Conservation (phyloP, 2,329 filamentous ascomycete species). For the Cladorrhinum sp. region DNA sequence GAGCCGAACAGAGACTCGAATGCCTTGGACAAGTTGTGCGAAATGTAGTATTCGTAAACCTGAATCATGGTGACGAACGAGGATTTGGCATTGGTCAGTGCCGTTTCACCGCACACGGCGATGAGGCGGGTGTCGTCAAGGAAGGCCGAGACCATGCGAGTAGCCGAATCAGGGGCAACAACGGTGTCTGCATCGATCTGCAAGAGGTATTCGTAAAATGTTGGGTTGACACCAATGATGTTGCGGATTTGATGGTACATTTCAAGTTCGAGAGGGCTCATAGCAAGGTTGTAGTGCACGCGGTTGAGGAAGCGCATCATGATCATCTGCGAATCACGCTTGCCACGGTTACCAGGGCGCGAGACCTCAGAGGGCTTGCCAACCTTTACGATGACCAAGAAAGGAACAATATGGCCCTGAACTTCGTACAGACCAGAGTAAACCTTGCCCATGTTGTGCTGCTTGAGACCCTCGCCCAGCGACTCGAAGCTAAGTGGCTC, state of each 20-base stretch:
- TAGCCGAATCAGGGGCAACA: constrained; percentile 83
- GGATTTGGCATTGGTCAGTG: constrained; percentile 85
- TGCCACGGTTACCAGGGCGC: constrained; percentile 94
- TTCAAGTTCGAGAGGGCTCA: constrained; percentile 95
- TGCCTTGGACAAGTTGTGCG: constrained; percentile 92
- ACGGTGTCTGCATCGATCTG: constrained; percentile 98
- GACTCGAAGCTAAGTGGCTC: constrained; percentile 96
- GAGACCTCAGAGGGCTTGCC: constrained; percentile 96
- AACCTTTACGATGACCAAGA: constrained; percentile 94
- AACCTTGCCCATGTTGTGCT: constrained; percentile 99
- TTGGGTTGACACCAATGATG: constrained; percentile 97
- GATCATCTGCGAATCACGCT: constrained; percentile 98
- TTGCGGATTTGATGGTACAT: constrained; percentile 99
- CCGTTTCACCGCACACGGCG: constrained; percentile 91
- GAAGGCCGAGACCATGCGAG: constrained; percentile 88
- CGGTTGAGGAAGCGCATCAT: constrained; percentile 99
- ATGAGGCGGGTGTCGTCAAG: constrained; percentile 90
- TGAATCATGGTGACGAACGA: constrained; percentile 99
- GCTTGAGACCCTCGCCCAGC: constrained; percentile 90
- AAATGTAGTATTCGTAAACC: constrained; percentile 99
- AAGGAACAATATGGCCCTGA: constrained; percentile 95
- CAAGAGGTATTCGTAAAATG: constrained; percentile 94
- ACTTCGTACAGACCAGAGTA: constrained; percentile 98
- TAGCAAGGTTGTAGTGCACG: constrained; percentile 93
- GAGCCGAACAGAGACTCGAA: constrained; percentile 97